Conservation (phyloP, 495 filamentous ascomycete species). For the Penicillium canescens region DNA sequence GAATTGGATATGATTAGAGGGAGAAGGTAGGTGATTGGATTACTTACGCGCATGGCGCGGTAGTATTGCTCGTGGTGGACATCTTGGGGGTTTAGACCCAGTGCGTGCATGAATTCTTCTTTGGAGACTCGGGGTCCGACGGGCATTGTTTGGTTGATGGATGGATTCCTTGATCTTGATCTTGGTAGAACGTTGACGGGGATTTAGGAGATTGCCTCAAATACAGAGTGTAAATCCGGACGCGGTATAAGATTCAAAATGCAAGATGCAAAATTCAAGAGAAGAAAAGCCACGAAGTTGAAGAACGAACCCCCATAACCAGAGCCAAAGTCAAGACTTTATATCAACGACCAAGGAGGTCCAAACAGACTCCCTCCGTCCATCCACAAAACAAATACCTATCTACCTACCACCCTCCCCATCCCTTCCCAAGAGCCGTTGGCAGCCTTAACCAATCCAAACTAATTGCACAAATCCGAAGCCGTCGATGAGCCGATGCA, state of each 20-base stretch:
- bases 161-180: neutral
- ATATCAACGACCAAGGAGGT: neutral
- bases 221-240: too few relatives aligned
- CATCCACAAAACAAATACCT: too few relatives aligned
- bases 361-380: conserved; percentile 2
- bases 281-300: neutral
- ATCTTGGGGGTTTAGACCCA: conserved; percentile 40
- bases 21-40: neutral
- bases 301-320: neutral
- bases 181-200: neutral
- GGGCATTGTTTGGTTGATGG: conserved; percentile 14
- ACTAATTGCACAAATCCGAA: conserved; percentile 6
- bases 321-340: conserved; percentile 1
- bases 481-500: conserved; percentile 13
- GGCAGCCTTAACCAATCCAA: neutral
- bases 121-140: conserved; percentile 49
- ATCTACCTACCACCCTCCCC: too few relatives aligned
- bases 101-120: conserved; percentile 46
- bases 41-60: conserved; percentile 44
- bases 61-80: conserved; percentile 45
- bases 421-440: conserved; percentile 5
- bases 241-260: too few relatives aligned
- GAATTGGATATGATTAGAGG: neutral
- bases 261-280: too few relatives aligned
- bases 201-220: too few relatives aligned